Percentiles rank a stretch among this genome's conserved stretches.
These are phyloP conservation scores for Astrocystis sublimbata DNA, from an alignment of 495 filamentous ascomycete species.

Conservation along the genomic window DNA sequence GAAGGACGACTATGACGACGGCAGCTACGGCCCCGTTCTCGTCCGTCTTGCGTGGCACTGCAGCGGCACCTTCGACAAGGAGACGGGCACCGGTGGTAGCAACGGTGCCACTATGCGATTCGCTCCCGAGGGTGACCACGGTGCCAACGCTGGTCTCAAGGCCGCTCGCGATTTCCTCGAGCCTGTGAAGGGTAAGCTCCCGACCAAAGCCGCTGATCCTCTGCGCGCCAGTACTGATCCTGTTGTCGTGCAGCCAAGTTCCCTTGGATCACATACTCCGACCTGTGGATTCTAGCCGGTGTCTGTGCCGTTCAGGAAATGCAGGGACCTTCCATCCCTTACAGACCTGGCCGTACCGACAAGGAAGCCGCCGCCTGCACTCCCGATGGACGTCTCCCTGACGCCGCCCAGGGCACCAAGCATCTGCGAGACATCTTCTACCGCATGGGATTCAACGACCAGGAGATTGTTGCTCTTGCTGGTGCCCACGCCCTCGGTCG, in stretches of 20 bases:
- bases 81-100: constrained; percentile 86
- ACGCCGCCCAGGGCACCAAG: constrained; percentile 73
- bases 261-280: constrained; percentile 95
- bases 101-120: constrained; percentile 99
- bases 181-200: constrained; percentile 71
- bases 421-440: constrained; percentile 93
- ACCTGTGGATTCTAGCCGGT: constrained; percentile 92
- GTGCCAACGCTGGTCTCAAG: constrained; percentile 90
- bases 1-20: constrained; percentile 94
- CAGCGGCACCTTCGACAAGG: constrained; percentile 85
- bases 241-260: constrained; percentile 59
- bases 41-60: constrained; percentile 86
- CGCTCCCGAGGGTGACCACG: constrained; percentile 85
- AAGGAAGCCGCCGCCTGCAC: constrained; percentile 83
- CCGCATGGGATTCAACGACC: constrained; percentile 98
- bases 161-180: constrained; percentile 89
- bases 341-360: constrained; percentile 85
- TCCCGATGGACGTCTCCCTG: constrained; percentile 93
- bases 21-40: constrained; percentile 89
- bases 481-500: constrained; percentile 93
- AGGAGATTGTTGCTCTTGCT: constrained; percentile 87
- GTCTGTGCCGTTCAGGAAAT: constrained; percentile 92
- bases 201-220: not conserved
- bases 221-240: not conserved
- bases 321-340: constrained; percentile 84